Evolutionary conservation across 106 monocot species (phyloP).

Genomic region (Posidonia australis): DNA sequence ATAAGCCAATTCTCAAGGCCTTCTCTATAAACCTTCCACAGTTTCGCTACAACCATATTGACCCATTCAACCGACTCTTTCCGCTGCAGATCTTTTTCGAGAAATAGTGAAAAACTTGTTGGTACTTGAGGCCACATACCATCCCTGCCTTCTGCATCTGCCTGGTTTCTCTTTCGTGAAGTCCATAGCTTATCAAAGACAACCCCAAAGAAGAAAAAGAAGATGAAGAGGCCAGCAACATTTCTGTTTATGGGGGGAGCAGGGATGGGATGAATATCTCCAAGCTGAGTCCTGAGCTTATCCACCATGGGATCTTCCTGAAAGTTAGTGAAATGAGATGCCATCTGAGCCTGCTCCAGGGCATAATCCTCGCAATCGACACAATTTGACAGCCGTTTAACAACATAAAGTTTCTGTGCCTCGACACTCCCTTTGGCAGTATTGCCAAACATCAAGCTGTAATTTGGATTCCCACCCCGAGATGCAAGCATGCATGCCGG

Average conservation of each 20-base stretch:
- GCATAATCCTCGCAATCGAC: constrained; percentile 24
- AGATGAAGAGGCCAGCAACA: constrained; percentile 67
- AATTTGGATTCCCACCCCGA: not conserved
- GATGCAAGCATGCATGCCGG: not conserved
- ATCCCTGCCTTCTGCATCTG: constrained; percentile 15
- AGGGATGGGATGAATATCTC: constrained; percentile 82
- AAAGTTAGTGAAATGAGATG: constrained; percentile 39
- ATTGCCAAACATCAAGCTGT: constrained; percentile 4
- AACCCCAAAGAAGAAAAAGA: constrained; percentile 91
- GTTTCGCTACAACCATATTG: constrained; percentile 93
- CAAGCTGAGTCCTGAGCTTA: constrained; percentile 84
- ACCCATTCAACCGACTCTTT: constrained; percentile 99
- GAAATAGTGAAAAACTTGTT: constrained; percentile 78
- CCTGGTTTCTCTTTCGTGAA: constrained; percentile 41
- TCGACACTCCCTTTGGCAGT: constrained; percentile 5
- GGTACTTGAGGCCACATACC: constrained; percentile 92
- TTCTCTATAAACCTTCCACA: constrained; percentile 92
- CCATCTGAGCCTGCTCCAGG: constrained; percentile 17
- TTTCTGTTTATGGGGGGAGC: constrained; percentile 56
- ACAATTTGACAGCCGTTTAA: constrained; percentile 22
- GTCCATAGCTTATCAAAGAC: constrained; percentile 93
- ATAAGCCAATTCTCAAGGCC: constrained; percentile 90
- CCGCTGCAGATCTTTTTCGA: constrained; percentile 89
- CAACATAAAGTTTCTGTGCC: constrained; percentile 26
- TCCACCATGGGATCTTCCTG: constrained; percentile 76